Conservation (phyloP, 371 early-diverging fungal genomes). For the Parasitella parasitica region DNA sequence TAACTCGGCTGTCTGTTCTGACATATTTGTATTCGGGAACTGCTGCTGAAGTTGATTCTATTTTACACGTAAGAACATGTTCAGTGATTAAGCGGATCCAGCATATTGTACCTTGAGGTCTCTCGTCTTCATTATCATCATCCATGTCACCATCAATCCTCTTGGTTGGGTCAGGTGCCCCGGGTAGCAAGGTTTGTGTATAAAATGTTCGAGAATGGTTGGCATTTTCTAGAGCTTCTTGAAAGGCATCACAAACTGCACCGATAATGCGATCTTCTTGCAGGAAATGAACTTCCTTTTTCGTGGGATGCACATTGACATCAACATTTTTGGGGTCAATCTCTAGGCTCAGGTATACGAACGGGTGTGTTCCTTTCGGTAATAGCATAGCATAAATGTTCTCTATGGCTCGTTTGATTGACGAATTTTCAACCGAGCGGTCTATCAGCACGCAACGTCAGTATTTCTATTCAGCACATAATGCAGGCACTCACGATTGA, state of each 20-base stretch:
- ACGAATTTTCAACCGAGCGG: conserved; percentile 83
- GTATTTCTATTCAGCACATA: background rate
- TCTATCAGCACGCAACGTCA: conserved; percentile 45
- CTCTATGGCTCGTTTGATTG: conserved; percentile 80
- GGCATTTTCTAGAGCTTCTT: conserved; percentile 48
- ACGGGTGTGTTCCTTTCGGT: conserved; percentile 88
- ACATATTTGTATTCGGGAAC: conserved; percentile 64
- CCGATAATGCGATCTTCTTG: conserved; percentile 86
- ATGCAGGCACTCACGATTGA: conserved; percentile 75
- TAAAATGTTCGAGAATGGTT: conserved; percentile 56
- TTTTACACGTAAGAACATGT: too few relatives aligned
- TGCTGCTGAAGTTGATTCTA: too few relatives aligned
- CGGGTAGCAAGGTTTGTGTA: conserved; percentile 50
- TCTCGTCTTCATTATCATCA: background rate
- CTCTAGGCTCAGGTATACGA: conserved; percentile 87
- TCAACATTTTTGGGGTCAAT: conserved; percentile 88
- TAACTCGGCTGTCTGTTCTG: conserved; percentile 74
- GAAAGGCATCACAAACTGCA: conserved; percentile 62
- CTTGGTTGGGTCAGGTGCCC: conserved; percentile 13
- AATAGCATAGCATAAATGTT: conserved; percentile 76
- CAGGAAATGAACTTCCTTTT: conserved; percentile 73
- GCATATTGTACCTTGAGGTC: too few relatives aligned
- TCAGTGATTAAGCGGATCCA: too few relatives aligned
- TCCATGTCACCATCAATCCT: background rate
- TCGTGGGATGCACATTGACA: conserved; percentile 89